phyloP scores from a whole-genome alignment of 1,139 yeast species.

The Suhomyces coccinellae region DNA sequence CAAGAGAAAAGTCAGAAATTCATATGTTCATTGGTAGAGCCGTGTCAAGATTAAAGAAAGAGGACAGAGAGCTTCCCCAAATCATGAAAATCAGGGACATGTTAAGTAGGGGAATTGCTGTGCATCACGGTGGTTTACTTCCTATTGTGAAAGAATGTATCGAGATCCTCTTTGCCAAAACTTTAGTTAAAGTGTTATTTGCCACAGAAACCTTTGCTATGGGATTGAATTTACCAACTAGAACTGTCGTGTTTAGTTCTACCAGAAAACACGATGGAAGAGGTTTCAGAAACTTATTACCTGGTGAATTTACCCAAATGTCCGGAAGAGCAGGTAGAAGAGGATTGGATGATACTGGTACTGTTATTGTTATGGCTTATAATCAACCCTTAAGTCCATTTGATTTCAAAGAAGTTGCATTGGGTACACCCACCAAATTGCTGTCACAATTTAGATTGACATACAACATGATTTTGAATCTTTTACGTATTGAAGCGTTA shows the following conservation, averaged over 20 bases:
- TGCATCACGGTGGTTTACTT: constrained; percentile 93
- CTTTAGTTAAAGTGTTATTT: constrained; percentile 84
- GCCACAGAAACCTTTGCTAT: constrained; percentile 99
- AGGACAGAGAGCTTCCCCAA: constrained; percentile 92
- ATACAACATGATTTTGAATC: constrained; percentile 90
- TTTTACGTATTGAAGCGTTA: constrained; percentile 88
- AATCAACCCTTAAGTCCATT: constrained; percentile 63
- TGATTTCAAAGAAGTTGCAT: constrained; percentile 72
- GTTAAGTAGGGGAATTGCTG: constrained; percentile 89
- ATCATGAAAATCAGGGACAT: constrained; percentile 78
- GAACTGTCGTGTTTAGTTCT: constrained; percentile 90
- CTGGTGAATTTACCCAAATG: constrained; percentile 99
- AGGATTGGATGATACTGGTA: constrained; percentile 91
- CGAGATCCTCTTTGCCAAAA: constrained; percentile 84
- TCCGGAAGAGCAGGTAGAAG: constrained; percentile 99
- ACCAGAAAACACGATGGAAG: constrained; percentile 89
- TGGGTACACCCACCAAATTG: constrained; percentile 87
- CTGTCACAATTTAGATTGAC: constrained; percentile 92
- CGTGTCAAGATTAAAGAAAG: constrained; percentile 80
- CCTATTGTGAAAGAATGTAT: constrained; percentile 96
- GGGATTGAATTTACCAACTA: constrained; percentile 96
- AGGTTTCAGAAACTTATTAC: constrained; percentile 73
- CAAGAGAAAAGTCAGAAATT: constrained; percentile 83
- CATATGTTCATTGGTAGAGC: constrained; percentile 93
- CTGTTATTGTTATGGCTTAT: constrained; percentile 92